A percentile compares a stretch with the other conserved stretches of the same genome.
These are phyloP conservation scores for Combretum micranthum DNA, from an alignment of 345 rosid species.

Conservation along the genomic window DNA sequence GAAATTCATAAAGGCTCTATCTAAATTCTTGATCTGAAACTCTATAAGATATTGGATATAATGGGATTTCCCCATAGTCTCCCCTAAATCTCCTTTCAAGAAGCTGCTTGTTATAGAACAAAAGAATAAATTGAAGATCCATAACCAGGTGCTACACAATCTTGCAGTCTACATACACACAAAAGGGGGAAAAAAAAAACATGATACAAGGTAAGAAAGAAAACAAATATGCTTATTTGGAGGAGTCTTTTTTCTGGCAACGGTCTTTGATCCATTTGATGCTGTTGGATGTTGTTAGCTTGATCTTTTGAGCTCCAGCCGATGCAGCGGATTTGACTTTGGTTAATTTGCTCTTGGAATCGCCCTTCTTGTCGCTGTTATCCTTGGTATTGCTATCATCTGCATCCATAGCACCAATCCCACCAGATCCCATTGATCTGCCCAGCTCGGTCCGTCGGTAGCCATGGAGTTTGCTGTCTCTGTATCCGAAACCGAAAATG, in stretches of 20 bases:
- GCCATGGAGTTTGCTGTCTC: conserved; percentile 27
- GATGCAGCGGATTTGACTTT: conserved; percentile 32
- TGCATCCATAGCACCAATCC: conserved; percentile 40
- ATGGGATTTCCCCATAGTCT: too few species aligned
- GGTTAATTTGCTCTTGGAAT: conserved; percentile 26
- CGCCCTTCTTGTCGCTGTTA: conserved; percentile 25
- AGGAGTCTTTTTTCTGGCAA: conserved; percentile 32
- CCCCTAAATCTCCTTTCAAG: too few species aligned
- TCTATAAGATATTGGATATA: too few species aligned
- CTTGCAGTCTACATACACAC: too few species aligned
- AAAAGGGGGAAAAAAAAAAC: too few species aligned
- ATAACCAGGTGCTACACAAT: too few species aligned
- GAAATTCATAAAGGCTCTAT: too few species aligned
- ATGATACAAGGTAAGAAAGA: too few species aligned
- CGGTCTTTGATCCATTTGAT: conserved; percentile 58
- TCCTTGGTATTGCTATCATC: conserved; percentile 34
- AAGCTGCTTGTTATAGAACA: too few species aligned
- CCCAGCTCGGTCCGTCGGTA: conserved; percentile 83
- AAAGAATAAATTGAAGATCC: too few species aligned
- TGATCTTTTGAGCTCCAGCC: conserved; percentile 30
- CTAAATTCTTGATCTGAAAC: too few species aligned
- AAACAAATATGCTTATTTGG: background rate
- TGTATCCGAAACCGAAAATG: too few species aligned
- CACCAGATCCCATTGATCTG: conserved; percentile 95
- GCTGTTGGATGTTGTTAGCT: conserved; percentile 27